Evolutionary conservation across 495 filamentous ascomycete genomes (phyloP), one percentile per base, ranked within the genome.

Genomic region (Aspergillus bridgeri): DNA sequence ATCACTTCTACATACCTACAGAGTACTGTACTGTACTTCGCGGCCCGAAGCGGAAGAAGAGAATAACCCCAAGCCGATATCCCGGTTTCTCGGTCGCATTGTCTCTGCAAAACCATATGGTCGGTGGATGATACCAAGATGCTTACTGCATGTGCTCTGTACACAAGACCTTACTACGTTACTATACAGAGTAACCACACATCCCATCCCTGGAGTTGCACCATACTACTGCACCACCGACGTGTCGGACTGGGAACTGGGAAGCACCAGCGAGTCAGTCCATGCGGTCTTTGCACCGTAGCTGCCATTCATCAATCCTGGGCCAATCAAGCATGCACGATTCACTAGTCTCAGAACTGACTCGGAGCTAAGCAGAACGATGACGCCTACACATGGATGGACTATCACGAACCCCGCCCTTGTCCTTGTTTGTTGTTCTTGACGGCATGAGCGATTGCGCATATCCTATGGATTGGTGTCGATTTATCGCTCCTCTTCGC

Each of bases 341-440:
- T 38, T 13, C 33, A 15, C 33, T 38, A 38, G 33, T 38, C 33
- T 38, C 33, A 38, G 48, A 24, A 50, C 22, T 13, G 48, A 29
- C 48, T n/a, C 48, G 19, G 23, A 50, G 48, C 48, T 50, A 50
- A 50, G 48, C n/a, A 5, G 19, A 20, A 27, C 7, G 48, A 50
- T 50, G 48, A 50, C 48, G 48, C 24, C 48, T 29, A 27, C 18
- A 0, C 48, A 9, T 29, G 27, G 9, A 38, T 2, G 13, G 11
- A 38, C 17, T 13, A 38, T 38, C 2, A 4, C 1, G 0, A 38
- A 38, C 33, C 33, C 33, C 33, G 33, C 33, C 33, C 9, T 38
- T 38, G 33, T 2, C 17, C 33, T 38, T 38, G 33, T 38, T 38
- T 38, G 33, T 38, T 38, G 33, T 38, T 15, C 33, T 38, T 38